Evolutionary conservation across 352 stramenopile species (phyloP).

Genomic region (Labyrinthula sp.): DNA sequence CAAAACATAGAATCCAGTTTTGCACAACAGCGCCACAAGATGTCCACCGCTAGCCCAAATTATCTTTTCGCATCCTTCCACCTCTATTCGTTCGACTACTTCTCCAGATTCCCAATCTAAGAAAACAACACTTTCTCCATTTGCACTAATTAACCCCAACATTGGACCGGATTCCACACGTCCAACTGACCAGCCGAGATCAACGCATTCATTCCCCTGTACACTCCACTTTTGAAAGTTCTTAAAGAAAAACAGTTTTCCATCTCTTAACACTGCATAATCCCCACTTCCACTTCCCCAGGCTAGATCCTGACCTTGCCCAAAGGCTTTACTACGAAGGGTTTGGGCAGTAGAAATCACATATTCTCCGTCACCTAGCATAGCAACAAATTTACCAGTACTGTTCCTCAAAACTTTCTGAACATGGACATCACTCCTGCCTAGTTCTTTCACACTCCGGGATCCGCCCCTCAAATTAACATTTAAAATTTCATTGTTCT

Average conservation of each 20-base stretch:
- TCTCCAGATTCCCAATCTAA: conserved; percentile 95
- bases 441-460: conserved; percentile 59
- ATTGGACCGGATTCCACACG: too few relatives aligned
- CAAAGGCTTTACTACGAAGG: conserved; percentile 67
- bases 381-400: conserved; percentile 90
- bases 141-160: conserved; percentile 78
- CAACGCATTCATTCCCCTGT: conserved; percentile 56
- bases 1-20: conserved; percentile 84
- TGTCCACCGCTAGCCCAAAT: conserved; percentile 91
- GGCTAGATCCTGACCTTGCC: conserved; percentile 85
- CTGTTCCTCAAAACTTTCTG: conserved; percentile 93
- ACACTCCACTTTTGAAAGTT: conserved; percentile 92
- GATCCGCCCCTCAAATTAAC: conserved; percentile 32
- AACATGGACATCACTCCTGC: conserved; percentile 87
- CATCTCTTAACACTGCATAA: conserved; percentile 93
- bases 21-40: conserved; percentile 76
- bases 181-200: too few relatives aligned
- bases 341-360: conserved; percentile 97
- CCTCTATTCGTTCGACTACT: conserved; percentile 52
- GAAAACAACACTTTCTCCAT: conserved; percentile 79
- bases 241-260: conserved; percentile 85
- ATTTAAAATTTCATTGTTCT: conserved; percentile 69
- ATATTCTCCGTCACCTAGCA: conserved; percentile 97
- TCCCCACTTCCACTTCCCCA: conserved; percentile 90
- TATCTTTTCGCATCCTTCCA: conserved; percentile 57